Evolutionary conservation across 2,329 filamentous ascomycete genomes (phyloP), one percentile per base, ranked within the genome.

Genomic region (Xylaria sp.): DNA sequence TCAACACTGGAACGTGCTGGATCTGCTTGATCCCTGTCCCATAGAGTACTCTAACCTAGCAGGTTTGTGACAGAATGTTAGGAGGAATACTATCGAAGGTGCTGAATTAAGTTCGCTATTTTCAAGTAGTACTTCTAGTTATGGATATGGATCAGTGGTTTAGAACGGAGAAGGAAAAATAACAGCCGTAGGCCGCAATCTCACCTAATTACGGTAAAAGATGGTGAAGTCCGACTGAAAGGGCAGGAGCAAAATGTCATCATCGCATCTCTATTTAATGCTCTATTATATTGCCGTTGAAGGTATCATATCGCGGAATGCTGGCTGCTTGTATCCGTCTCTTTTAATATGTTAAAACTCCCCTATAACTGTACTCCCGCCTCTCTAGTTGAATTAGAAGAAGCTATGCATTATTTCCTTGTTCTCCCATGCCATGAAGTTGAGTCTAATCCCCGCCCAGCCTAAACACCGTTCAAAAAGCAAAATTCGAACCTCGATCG

Each of bases 361-460:
- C 49, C 31, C 17, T 38, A 49, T 63, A 60, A 57, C 20, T 59
- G 48, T 61, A 66, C 54, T 63, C 70, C 57, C 62, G 57, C 65
- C 58, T 42, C 62, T 71, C 67, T 71, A 66, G 70, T 71, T 71
- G 70, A 71, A 71, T 70, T 57, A 66, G 70, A 70, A 56, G 67
- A 63, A 61, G 64, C 63, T 66, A 67, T 65, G 67, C 67, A 61
- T 61, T 65, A 26, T 60, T 38, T 17, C 46, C 33, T 31, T 69
- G 36, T 46, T 38, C 59, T 54, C 61, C 56, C 33, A 63, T 65
- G 63, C 46, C 23, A 56, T 69, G 69, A 69, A 66, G 69, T 69
- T 69, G 69, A 71, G 63, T 67, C 66, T 67, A 69, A 63, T 40
- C 49, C 36, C 59, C 23, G 23, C 63, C 63, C 36, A 56, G 31